Conservation (phyloP, 228 moss, liverwort and hornwort genomes). For the Sphagnum magellanicum region DNA sequence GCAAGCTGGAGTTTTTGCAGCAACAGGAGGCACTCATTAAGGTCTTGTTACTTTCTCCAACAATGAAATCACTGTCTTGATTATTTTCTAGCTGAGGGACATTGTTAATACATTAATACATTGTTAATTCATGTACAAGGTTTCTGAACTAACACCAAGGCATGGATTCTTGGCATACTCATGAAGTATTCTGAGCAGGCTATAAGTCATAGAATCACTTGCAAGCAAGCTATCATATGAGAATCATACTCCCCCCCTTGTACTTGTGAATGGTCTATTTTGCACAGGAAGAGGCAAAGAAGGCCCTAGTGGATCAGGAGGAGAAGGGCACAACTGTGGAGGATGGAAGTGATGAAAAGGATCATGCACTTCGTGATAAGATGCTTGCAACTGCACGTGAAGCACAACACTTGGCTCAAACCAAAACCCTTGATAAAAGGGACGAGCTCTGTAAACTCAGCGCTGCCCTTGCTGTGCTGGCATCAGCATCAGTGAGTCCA, state of each 20-base stretch:
- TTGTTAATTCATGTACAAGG: too few species aligned
- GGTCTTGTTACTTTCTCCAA: conserved; percentile 26
- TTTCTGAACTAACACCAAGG: too few species aligned
- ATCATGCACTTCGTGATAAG: conserved; percentile 45
- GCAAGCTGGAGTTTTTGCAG: conserved; percentile 85
- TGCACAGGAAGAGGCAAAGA: conserved; percentile 54
- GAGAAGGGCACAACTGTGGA: conserved; percentile 32
- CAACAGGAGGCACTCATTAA: conserved; percentile 86
- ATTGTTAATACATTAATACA: too few species aligned
- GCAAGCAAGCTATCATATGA: too few species aligned
- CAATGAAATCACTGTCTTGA: neutral
- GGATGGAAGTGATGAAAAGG: conserved; percentile 39
- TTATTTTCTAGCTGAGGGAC: too few species aligned
- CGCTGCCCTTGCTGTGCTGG: conserved; percentile 89
- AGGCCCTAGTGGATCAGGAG: conserved; percentile 41
- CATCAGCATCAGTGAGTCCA: conserved; percentile 81
- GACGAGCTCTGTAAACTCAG: conserved; percentile 96
- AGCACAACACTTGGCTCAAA: conserved; percentile 63
- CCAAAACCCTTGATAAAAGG: conserved; percentile 69
- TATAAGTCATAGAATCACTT: too few species aligned
- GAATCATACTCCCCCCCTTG: too few species aligned
- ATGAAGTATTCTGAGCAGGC: too few species aligned
- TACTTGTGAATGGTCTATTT: neutral
- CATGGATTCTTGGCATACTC: too few species aligned
- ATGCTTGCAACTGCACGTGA: conserved; percentile 66